Evolutionary conservation across 345 rosid genomes (phyloP).

Genomic region (Bruguiera sexangula): DNA sequence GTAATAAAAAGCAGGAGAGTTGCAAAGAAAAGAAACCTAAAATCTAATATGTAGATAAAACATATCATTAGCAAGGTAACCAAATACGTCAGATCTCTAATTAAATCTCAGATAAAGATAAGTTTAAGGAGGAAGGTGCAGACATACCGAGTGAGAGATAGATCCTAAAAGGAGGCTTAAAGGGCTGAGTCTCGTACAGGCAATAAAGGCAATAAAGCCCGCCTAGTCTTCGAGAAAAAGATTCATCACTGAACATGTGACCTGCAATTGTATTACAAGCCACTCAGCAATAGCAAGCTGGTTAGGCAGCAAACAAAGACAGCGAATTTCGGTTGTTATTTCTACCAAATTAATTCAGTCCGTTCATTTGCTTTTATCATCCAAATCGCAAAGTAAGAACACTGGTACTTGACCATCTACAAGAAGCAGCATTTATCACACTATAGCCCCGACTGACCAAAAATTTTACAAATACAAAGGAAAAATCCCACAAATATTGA

Average conservation of each 20-base stretch:
- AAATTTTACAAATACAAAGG: no score
- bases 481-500: no score
- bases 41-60: no score
- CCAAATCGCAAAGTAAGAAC: no score
- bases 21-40: no score
- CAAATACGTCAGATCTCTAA: background rate
- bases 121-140: background rate
- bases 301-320: background rate
- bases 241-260: slow-evolving; percentile 46
- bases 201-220: slow-evolving; percentile 91
- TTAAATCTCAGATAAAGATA: background rate
- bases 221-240: slow-evolving; percentile 66
- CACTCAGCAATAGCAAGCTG: background rate
- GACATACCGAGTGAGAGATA: slow-evolving; percentile 71
- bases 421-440: no score
- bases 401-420: no score
- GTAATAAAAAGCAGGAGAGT: no score
- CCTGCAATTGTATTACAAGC: slow-evolving; percentile 43
- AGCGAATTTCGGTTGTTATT: background rate
- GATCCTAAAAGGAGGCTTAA: slow-evolving; percentile 66
- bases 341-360: no score
- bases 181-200: slow-evolving; percentile 80
- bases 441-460: no score
- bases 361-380: no score
- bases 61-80: no score